These are phyloP conservation scores for Solanum etuberosum DNA, from an alignment of 257 asterid genomes.

Conservation along the genomic window DNA sequence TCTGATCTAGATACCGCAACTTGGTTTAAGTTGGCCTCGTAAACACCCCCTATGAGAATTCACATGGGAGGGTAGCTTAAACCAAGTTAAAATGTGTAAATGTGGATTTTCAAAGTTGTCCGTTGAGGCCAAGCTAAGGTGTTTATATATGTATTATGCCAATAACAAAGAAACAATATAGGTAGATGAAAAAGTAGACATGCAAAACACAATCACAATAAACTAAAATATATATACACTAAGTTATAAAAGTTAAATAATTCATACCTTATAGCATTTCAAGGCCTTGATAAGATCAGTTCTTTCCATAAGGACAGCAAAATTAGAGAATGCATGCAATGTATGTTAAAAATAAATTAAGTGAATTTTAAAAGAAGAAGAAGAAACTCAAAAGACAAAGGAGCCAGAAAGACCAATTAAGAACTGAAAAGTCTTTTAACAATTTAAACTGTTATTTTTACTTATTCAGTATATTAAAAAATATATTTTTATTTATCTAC, in stretches of 20 bases:
- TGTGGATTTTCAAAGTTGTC: not conserved
- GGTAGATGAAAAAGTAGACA: not conserved
- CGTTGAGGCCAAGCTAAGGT: not conserved
- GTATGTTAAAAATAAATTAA: no score
- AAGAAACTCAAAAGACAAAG: not conserved
- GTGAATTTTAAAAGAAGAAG: no score
- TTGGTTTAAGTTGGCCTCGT: not conserved
- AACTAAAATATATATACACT: not conserved
- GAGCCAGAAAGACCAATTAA: not conserved
- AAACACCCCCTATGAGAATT: not conserved
- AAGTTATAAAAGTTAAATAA: not conserved
- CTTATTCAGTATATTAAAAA: no score
- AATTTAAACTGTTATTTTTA: not conserved
- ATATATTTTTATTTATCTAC: no score
- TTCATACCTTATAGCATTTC: conserved; percentile 77
- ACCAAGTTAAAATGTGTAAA: not conserved
- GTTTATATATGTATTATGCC: not conserved
- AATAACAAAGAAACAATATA: no score
- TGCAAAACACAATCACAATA: not conserved
- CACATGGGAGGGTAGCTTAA: not conserved
- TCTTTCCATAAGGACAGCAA: conserved; percentile 91
- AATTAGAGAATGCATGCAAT: conserved; percentile 78
- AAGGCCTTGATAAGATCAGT: conserved; percentile 81
- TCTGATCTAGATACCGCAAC: no score
- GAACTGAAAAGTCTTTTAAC: not conserved